Conservation (phyloP, 2,329 filamentous ascomycete species). For the Diplodia corticola region DNA sequence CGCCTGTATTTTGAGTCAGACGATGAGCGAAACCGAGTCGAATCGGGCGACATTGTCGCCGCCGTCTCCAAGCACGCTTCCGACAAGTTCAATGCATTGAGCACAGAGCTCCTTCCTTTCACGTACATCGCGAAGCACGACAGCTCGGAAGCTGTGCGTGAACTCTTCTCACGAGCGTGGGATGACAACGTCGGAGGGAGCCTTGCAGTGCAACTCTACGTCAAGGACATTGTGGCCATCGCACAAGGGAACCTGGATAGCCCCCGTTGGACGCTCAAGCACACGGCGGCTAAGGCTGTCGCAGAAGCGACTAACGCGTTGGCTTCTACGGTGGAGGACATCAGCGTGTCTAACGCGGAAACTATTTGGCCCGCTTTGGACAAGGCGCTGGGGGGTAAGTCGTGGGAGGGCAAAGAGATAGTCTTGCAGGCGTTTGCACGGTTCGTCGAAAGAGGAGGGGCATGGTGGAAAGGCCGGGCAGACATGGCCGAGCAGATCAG, state of each 20-base stretch:
- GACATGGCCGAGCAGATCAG: conserved; percentile 64
- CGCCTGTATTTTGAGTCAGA: conserved; percentile 80
- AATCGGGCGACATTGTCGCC: conserved; percentile 79
- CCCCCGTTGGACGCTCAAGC: conserved; percentile 85
- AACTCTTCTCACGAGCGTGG: conserved; percentile 85
- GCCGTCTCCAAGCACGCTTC: conserved; percentile 83
- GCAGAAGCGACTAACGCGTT: conserved; percentile 61
- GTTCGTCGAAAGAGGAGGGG: conserved; percentile 67
- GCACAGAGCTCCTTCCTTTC: conserved; percentile 76
- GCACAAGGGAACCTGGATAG: conserved; percentile 70
- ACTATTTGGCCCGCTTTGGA: conserved; percentile 82
- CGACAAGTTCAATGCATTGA: conserved; percentile 80
- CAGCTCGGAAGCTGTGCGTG: conserved; percentile 73
- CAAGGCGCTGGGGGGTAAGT: conserved; percentile 80
- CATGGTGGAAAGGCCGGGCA: conserved; percentile 57
- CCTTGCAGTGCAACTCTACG: conserved; percentile 78
- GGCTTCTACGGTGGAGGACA: conserved; percentile 51
- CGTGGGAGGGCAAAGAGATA: conserved; percentile 87
- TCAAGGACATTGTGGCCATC: conserved; percentile 76
- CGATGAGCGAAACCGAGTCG: conserved; percentile 71
- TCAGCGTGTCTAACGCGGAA: conserved; percentile 61
- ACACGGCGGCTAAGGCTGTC: conserved; percentile 78
- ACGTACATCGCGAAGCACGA: conserved; percentile 88
- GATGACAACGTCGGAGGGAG: conserved; percentile 83
- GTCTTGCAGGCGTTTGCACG: conserved; percentile 77